These are phyloP conservation scores for Colletotrichum endophyticum DNA, from an alignment of 2,329 filamentous ascomycete genomes.

Conservation along the genomic window DNA sequence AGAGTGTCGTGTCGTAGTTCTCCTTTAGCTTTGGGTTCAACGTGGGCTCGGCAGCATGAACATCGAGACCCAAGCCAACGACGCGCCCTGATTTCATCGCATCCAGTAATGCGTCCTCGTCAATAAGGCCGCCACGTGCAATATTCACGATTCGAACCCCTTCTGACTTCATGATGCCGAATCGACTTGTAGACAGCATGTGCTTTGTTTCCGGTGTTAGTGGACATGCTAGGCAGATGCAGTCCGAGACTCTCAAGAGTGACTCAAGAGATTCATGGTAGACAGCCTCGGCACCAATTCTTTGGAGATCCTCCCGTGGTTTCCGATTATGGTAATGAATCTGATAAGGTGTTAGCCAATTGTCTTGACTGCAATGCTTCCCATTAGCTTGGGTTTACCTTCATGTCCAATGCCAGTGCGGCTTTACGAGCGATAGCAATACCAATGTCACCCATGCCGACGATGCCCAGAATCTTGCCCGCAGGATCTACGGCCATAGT, in stretches of 20 bases:
- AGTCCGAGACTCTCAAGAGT: neutral
- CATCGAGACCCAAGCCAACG: neutral
- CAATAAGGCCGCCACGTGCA: neutral
- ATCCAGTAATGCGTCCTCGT: neutral
- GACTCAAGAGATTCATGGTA: neutral
- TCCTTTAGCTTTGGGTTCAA: neutral
- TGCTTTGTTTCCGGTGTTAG: neutral
- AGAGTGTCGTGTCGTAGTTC: neutral
- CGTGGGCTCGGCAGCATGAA: neutral
- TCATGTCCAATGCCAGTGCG: neutral
- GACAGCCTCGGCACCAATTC: neutral
- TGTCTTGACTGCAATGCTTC: fast-evolving
- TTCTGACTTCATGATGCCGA: neutral
- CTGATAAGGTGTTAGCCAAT: fast-evolving
- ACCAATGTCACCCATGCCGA: neutral
- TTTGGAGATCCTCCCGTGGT: neutral
- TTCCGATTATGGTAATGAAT: neutral
- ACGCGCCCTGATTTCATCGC: neutral
- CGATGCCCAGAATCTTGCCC: neutral
- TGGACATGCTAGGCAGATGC: neutral
- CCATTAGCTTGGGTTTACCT: fast-evolving
- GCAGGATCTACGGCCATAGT: neutral
- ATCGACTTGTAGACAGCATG: neutral
- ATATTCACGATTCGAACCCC: neutral
- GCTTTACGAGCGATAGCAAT: neutral